Evolutionary conservation across 352 stramenopile species (phyloP).

Genomic region (Phytophthora uliginosa): DNA sequence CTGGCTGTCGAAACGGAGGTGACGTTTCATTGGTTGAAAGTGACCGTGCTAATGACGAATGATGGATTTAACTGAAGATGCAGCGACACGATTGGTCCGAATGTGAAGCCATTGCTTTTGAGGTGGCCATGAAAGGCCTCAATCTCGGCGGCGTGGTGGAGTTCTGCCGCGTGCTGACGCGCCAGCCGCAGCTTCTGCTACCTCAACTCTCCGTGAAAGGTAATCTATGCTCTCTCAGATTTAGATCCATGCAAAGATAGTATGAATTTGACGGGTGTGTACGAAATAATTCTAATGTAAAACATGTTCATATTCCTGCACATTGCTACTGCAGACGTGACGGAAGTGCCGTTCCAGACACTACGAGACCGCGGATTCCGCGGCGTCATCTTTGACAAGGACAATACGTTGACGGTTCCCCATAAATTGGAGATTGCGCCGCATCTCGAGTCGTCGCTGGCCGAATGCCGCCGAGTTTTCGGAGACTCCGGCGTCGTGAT

Average conservation of each 20-base stretch:
- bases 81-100: slow-evolving; percentile 13
- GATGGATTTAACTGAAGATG: neutral
- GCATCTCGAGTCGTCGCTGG: slow-evolving; percentile 72
- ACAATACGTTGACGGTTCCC: slow-evolving; percentile 97
- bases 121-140: slow-evolving; percentile 65
- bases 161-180: slow-evolving; percentile 83
- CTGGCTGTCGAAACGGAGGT: slow-evolving; percentile 28
- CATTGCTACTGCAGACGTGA: slow-evolving; percentile 60
- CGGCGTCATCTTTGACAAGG: slow-evolving; percentile 97
- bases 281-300: slow-evolving; percentile 16
- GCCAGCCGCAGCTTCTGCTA: slow-evolving; percentile 78
- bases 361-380: slow-evolving; percentile 90
- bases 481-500: slow-evolving; percentile 90
- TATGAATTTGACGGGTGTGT: neutral
- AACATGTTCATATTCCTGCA: neutral
- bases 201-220: slow-evolving; percentile 87
- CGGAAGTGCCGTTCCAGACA: slow-evolving; percentile 84
- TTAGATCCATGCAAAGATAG: slow-evolving; percentile 1
- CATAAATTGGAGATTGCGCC: slow-evolving; percentile 89
- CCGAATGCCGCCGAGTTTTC: slow-evolving; percentile 92
- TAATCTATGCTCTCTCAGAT: slow-evolving; percentile 27
- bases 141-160: slow-evolving; percentile 84
- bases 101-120: slow-evolving; percentile 2
- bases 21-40: slow-evolving; percentile 35
- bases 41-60: slow-evolving; percentile 25